Conservation (phyloP, 345 rosid genomes). For the Gossypium australe region DNA sequence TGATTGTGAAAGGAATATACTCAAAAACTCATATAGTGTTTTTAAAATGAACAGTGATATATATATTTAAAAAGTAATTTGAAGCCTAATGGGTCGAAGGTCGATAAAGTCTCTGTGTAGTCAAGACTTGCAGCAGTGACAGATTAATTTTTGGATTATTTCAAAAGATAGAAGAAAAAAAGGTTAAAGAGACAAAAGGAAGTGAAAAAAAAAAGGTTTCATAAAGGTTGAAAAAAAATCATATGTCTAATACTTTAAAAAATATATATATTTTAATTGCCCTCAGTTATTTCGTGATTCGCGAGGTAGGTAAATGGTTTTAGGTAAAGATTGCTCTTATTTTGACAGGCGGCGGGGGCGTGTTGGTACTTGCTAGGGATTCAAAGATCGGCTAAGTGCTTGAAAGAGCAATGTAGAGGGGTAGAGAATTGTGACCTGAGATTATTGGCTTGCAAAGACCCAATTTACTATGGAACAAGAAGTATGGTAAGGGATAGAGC, state of each 20-base stretch:
- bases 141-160: background rate
- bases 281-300: background rate
- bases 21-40: no score
- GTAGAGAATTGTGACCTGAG: conserved; percentile 42
- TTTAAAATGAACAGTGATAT: background rate
- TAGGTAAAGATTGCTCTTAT: background rate
- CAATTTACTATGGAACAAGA: conserved; percentile 72
- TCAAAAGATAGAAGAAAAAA: background rate
- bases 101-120: background rate
- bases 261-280: background rate
- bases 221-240: background rate
- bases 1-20: background rate
- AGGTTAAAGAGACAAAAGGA: background rate
- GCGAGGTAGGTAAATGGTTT: background rate
- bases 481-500: conserved; percentile 39
- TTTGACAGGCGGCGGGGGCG: conserved; percentile 82
- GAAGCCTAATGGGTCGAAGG: background rate
- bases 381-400: conserved; percentile 75
- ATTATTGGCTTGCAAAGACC: conserved; percentile 57
- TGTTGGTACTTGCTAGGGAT: conserved; percentile 96
- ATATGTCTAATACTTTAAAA: background rate
- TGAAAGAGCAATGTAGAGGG: conserved; percentile 64
- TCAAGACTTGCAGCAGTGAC: background rate
- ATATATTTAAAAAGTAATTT: background rate
- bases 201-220: background rate